A percentile compares a stretch with the other conserved stretches of the same genome.
Evolutionary conservation across 108 stramenopile genomes (phyloP).

Genomic region (Nitzschia palea): DNA sequence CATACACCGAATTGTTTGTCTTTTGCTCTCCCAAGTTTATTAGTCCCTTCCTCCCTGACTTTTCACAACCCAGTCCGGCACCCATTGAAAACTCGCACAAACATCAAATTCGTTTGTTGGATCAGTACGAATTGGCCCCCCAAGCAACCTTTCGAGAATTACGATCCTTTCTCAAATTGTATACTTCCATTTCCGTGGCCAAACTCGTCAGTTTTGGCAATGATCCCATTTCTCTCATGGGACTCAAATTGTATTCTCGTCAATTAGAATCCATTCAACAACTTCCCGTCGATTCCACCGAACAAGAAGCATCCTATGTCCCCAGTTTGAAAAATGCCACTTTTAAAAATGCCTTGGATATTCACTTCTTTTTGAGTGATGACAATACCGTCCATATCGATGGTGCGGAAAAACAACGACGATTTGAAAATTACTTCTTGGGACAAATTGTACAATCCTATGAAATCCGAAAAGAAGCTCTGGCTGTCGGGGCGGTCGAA

Average conservation of each 20-base stretch:
- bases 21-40: constrained; percentile 87
- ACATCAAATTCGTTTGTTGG: constrained; percentile 83
- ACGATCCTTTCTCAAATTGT: constrained; percentile 94
- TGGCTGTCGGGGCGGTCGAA: constrained; percentile 33
- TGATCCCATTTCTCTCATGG: constrained; percentile 53
- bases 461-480: constrained; percentile 69
- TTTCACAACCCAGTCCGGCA: constrained; percentile 24
- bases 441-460: constrained; percentile 68
- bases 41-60: constrained; percentile 80
- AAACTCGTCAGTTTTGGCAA: constrained; percentile 91
- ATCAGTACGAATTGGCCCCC: constrained; percentile 69
- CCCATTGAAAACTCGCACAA: constrained; percentile 66
- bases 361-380: constrained; percentile 64
- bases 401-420: constrained; percentile 82
- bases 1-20: constrained; percentile 83
- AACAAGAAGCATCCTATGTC: neutral
- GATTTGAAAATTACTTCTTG: constrained; percentile 88
- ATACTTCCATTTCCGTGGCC: constrained; percentile 88
- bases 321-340: constrained; percentile 26
- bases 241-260: constrained; percentile 75
- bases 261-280: constrained; percentile 53
- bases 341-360: constrained; percentile 70
- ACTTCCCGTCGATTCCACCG: constrained; percentile 1
- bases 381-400: constrained; percentile 78
- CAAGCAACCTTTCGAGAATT: constrained; percentile 74